These are phyloP conservation scores for Helminthosporium solani DNA, from an alignment of 2,329 filamentous ascomycete species.

Conservation along the genomic window DNA sequence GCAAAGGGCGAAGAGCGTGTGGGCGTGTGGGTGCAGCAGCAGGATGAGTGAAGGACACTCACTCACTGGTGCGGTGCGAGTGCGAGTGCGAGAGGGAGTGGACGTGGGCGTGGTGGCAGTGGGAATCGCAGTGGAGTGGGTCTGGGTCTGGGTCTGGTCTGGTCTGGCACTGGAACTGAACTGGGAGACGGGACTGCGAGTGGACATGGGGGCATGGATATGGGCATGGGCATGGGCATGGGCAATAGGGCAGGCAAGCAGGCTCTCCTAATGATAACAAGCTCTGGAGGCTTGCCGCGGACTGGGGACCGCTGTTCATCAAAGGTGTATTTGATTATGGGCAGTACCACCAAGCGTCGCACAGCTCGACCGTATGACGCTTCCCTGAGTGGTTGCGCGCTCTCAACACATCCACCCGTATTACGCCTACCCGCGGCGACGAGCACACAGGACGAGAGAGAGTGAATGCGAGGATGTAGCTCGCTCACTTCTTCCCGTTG, in stretches of 20 bases:
- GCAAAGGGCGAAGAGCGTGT: neutral
- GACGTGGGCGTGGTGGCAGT: constrained; percentile 1
- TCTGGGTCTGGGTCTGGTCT: no score
- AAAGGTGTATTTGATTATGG: constrained; percentile 10
- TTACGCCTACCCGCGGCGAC: no score
- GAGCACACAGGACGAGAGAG: no score
- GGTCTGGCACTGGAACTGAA: no score
- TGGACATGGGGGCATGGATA: neutral
- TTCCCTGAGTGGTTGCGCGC: constrained; percentile 1
- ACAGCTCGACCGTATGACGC: constrained; percentile 8
- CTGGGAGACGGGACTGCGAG: neutral
- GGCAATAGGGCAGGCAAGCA: neutral
- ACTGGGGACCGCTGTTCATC: constrained; percentile 5
- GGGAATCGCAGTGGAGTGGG: neutral
- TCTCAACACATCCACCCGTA: neutral
- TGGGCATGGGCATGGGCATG: neutral
- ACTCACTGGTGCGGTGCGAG: no score
- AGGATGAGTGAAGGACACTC: neutral
- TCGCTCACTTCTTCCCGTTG: no score
- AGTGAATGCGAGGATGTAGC: no score
- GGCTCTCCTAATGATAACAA: constrained; percentile 6
- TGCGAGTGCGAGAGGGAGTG: neutral
- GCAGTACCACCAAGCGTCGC: constrained; percentile 11
- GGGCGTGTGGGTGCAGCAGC: neutral
- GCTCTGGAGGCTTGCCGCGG: constrained; percentile 6